A percentile compares a stretch with the other conserved stretches of the same genome.
These are phyloP conservation scores for Peribolospora kevripleyi DNA, from an alignment of 768 basidiomycete genomes.

Conservation along the genomic window DNA sequence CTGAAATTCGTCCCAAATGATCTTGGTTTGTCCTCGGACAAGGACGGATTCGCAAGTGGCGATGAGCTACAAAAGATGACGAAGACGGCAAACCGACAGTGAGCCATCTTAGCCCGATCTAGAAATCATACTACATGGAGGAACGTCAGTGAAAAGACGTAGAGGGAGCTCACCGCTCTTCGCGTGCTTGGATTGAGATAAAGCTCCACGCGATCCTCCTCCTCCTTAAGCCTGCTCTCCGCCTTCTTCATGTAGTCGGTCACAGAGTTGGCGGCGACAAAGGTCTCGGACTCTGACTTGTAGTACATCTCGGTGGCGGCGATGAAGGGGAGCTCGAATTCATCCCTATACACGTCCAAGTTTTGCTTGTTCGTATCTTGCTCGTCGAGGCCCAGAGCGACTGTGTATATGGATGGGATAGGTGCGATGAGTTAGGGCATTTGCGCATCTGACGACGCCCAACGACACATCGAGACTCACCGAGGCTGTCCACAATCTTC, in stretches of 20 bases:
- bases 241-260: slow-evolving; percentile 90
- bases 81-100: no score
- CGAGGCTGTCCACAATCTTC: slow-evolving; percentile 78
- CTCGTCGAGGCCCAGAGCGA: slow-evolving; percentile 83
- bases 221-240: slow-evolving; percentile 72
- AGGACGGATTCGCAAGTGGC: slow-evolving; percentile 62
- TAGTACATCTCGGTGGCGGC: slow-evolving; percentile 74
- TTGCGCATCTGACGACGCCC: neutral
- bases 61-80: slow-evolving; percentile 18
- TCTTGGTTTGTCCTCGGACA: slow-evolving; percentile 56
- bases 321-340: slow-evolving; percentile 75
- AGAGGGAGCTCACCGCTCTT: slow-evolving; percentile 28
- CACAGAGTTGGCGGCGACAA: slow-evolving; percentile 64
- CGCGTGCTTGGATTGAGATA: slow-evolving; percentile 76
- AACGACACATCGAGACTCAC: slow-evolving; percentile 14
- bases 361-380: slow-evolving; percentile 74
- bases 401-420: slow-evolving; percentile 12
- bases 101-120: neutral
- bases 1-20: slow-evolving; percentile 88
- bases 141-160: slow-evolving; percentile 23
- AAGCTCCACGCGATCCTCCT: slow-evolving; percentile 81
- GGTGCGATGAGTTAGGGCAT: neutral
- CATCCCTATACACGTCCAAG: slow-evolving; percentile 74
- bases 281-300: slow-evolving; percentile 69
- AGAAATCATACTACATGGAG: neutral